These are phyloP conservation scores for Ramularia endophylla DNA, from an alignment of 2,329 filamentous ascomycete genomes.

Conservation along the genomic window DNA sequence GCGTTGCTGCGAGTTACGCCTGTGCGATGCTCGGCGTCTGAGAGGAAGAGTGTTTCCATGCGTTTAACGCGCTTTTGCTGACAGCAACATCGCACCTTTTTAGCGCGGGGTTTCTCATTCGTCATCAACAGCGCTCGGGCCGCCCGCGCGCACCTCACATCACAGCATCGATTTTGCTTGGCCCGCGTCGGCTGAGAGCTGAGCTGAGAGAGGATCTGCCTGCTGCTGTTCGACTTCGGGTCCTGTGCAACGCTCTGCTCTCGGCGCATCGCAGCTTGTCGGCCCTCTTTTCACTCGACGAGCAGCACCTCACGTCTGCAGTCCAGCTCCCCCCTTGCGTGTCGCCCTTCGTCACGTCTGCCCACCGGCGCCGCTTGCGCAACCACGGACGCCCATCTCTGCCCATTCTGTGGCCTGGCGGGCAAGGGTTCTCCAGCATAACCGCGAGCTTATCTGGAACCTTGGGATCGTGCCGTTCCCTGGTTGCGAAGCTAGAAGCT, in stretches of 20 bases:
- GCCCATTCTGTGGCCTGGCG: conserved; percentile 1
- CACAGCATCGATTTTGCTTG: conserved; percentile 7
- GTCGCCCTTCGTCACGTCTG: background rate
- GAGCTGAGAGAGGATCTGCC: too few relatives aligned
- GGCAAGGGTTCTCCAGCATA: conserved; percentile 6
- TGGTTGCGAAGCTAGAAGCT: conserved; percentile 13
- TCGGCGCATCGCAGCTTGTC: background rate
- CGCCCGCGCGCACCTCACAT: conserved; percentile 7
- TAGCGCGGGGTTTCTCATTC: conserved; percentile 7
- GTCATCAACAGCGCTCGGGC: conserved; percentile 12
- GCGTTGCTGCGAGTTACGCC: too few relatives aligned
- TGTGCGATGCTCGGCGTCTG: too few relatives aligned
- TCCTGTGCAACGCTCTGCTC: conserved; percentile 1
- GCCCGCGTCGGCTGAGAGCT: too few relatives aligned
- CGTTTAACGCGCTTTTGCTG: too few relatives aligned
- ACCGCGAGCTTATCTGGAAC: conserved; percentile 9
- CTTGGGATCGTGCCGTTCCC: conserved; percentile 12
- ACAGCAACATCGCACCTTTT: too few relatives aligned
- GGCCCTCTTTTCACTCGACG: too few relatives aligned
- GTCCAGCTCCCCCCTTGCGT: conserved; percentile 2
- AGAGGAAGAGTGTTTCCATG: too few relatives aligned
- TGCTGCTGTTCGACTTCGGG: conserved; percentile 7
- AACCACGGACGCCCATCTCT: too few relatives aligned
- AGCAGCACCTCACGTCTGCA: conserved; percentile 1
- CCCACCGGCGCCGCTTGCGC: too few relatives aligned